Evolutionary conservation across 805 yeast species (phyloP), one percentile per base, ranked within the genome.

Genomic region (Yarrowia sp.): DNA sequence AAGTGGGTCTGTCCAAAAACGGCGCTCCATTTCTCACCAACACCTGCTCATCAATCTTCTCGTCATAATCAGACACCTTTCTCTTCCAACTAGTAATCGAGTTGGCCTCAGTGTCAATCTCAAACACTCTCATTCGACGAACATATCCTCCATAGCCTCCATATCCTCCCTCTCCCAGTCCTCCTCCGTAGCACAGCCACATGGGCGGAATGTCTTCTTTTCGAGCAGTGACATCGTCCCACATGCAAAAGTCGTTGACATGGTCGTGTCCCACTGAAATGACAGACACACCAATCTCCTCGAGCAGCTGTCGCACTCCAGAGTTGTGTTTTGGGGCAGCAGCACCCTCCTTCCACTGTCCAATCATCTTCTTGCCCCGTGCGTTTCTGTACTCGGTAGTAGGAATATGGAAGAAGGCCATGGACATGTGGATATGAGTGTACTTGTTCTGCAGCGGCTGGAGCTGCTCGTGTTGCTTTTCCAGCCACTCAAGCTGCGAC

Each of bases 401-500:
- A 0, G 99, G 99, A 32, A 95, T 92, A 73, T 95, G 99, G 81
- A 92, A 89, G 71, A 95, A 93, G 0, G 96, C 96, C 91, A 95
- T 85, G 12, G 91, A 81, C 67, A 90, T 71, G 40, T 84, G 87
- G 4, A 75, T 75, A 17, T 78, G 77, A 1, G 80, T 67, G 68
- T 80, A 79, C 14, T 70, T 72, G 14, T 74, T 67, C 17, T 76
- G 72, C 30, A 73, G 67, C 17, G 73, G 68, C 62, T 71, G 67
- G 51, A 76, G 68, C 40, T 76, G 69, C 17, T 72, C 70, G 59
- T 71, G 72, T 62, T 77, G 71, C 22, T 73, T 70, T 64, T 79
- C 78, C 24, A 90, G 67, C 77, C 83, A 88, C 4, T 81, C 80
- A 68, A 89, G 77, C 74, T 91, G 97, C 22, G 80, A 76, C 66